phyloP scores from a whole-genome alignment of 352 stramenopile genomes.

The Plasmopara viticola region DNA sequence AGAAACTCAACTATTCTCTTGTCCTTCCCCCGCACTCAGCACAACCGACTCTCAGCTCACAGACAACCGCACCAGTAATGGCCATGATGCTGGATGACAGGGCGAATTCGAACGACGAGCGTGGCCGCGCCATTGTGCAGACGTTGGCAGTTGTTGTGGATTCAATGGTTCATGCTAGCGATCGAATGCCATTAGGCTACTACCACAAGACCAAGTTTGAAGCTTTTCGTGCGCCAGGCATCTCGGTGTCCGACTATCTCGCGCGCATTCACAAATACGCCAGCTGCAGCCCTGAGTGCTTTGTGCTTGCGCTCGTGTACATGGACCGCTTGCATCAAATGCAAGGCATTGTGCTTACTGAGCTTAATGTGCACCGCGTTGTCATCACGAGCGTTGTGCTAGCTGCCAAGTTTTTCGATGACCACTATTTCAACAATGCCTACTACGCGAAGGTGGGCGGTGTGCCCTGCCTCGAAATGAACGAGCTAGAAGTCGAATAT shows the following conservation, averaged over 20 bases:
- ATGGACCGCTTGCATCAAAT: slow-evolving; percentile 97
- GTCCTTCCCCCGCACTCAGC: not conserved
- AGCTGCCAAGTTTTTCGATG: slow-evolving; percentile 99
- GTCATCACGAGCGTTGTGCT: slow-evolving; percentile 97
- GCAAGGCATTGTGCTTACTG: slow-evolving; percentile 94
- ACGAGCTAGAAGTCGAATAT: slow-evolving; percentile 97
- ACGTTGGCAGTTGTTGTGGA: slow-evolving; percentile 72
- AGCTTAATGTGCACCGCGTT: slow-evolving; percentile 97
- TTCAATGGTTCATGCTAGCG: slow-evolving; percentile 68
- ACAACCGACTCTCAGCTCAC: not conserved
- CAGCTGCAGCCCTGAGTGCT: slow-evolving; percentile 97
- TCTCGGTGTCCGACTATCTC: slow-evolving; percentile 81
- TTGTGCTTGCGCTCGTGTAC: slow-evolving; percentile 98
- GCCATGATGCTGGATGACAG: slow-evolving; percentile 34
- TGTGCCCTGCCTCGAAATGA: slow-evolving; percentile 92
- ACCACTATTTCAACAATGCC: slow-evolving; percentile 99
- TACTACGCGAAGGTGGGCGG: slow-evolving; percentile 98
- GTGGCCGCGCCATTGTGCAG: slow-evolving; percentile 70
- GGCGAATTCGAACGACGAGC: slow-evolving; percentile 60
- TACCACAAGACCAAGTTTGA: slow-evolving; percentile 78
- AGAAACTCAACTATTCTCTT: not conserved
- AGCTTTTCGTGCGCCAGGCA: slow-evolving; percentile 72
- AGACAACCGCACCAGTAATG: slow-evolving; percentile 9
- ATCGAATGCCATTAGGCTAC: slow-evolving; percentile 50
- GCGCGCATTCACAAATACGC: slow-evolving; percentile 96